Evolutionary conservation across 2,329 filamentous ascomycete species (phyloP).

Genomic region (Diaporthe vexans): DNA sequence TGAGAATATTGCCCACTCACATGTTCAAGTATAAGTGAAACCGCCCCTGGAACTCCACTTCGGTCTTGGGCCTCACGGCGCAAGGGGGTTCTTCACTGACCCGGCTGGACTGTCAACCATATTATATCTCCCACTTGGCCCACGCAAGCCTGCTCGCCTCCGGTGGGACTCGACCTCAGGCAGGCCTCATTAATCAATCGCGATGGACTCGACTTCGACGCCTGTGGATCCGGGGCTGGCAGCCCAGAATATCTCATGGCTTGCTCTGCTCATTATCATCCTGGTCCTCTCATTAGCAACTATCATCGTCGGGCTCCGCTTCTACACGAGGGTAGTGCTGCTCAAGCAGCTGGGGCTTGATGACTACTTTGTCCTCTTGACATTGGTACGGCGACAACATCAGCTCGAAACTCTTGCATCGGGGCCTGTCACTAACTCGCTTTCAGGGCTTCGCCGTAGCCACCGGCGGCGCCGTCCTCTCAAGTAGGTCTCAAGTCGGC

Average conservation of each 20-base stretch:
- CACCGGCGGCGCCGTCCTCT: conserved; percentile 38
- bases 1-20: conserved; percentile 32
- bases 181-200: conserved; percentile 23
- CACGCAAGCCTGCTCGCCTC: not conserved
- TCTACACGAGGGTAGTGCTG: conserved; percentile 49
- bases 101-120: conserved; percentile 16
- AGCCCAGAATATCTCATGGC: conserved; percentile 28
- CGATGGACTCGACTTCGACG: conserved; percentile 31
- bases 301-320: conserved; percentile 48
- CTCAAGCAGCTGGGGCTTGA: conserved; percentile 50
- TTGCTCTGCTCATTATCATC: conserved; percentile 31
- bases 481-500: conserved; percentile 38
- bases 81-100: not conserved
- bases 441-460: conserved; percentile 27
- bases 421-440: not conserved
- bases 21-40: conserved; percentile 25
- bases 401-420: not conserved
- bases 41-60: conserved; percentile 29
- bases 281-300: conserved; percentile 33
- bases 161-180: conserved; percentile 14
- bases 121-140: conserved; percentile 25
- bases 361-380: conserved; percentile 52
- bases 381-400: conserved; percentile 52
- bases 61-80: conserved; percentile 11
- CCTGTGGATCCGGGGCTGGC: conserved; percentile 6